Base-by-base conservation (phyloP, 169 alveolate species). In the Eimeria sp. region DNA sequence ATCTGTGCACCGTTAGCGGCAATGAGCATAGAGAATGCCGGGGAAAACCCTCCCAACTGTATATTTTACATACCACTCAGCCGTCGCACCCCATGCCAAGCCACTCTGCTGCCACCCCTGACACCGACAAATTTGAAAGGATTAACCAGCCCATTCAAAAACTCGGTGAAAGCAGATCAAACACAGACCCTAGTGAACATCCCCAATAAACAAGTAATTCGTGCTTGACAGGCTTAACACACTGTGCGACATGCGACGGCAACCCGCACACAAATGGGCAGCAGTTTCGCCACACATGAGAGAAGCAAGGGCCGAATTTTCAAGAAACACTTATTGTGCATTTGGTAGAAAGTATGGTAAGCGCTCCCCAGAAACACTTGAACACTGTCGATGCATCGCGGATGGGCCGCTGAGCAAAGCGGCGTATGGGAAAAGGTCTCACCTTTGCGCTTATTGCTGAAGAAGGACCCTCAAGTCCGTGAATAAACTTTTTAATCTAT, bases 351-450 rank as follows among this genome's bases (percentile, higher is more conserved):
- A n/a, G 75, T 20, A 14, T n/a, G 34, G 43, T 9, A 65, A 65
- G 13, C 18, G 34, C 34, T 65, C 75, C 5, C 25, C 22, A 47
- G 67, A 78, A n/a, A 49, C 1, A 58, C 58, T 27, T 51, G 30
- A 14, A 83, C 43, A 47, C 58, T 3, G 27, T 57, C 76, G 91
- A 49, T 57, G 75, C 67, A 54, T 11, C 4, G 18, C 43, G 45
- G 13, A 54, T 76, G 51, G 57, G 84, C 84, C 57, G 91, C 91
- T 30, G 76, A 51, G 51, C 57, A 40, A 49, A 43, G 91, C 75
- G 57, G 22, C 30, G 13, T 57, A 27, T 10, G 30, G 51, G 75
- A 73, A n/a, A 14, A 49, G 27, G 67, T 27, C 43, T 49, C 45
- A 27, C 34, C 54, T 30, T 43, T 34, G 75, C 6, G 72, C 27